Evolutionary conservation across 495 filamentous ascomycete species (phyloP).

Genomic region (Penicillium lividum): DNA sequence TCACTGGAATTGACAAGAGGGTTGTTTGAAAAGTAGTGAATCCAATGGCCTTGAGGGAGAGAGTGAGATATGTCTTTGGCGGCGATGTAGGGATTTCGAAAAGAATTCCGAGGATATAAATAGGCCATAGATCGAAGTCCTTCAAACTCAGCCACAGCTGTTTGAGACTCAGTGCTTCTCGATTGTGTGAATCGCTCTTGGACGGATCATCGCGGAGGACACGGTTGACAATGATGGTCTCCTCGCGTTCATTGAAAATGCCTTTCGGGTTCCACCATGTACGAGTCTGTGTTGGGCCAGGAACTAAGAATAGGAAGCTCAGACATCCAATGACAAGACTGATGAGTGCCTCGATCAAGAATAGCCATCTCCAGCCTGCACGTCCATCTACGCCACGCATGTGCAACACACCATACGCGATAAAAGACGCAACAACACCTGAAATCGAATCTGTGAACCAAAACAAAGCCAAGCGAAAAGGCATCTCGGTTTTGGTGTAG

Average conservation of each 20-base stretch:
- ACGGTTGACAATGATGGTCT: slow-evolving; percentile 70
- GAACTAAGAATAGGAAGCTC: slow-evolving; percentile 54
- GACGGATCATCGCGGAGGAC: slow-evolving; percentile 67
- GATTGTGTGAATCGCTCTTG: slow-evolving; percentile 53
- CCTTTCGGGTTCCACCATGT: slow-evolving; percentile 66
- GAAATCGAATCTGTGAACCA: slow-evolving; percentile 62
- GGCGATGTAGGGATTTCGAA: slow-evolving; percentile 53
- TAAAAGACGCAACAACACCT: slow-evolving; percentile 41
- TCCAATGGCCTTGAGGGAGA: slow-evolving; percentile 57
- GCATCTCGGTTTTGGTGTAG: slow-evolving; percentile 62
- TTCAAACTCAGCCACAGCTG: slow-evolving; percentile 47
- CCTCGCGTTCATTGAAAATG: slow-evolving; percentile 65
- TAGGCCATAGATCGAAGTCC: slow-evolving; percentile 45
- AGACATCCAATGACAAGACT: slow-evolving; percentile 53
- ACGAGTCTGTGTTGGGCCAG: slow-evolving; percentile 53
- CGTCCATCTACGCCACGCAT: slow-evolving; percentile 37
- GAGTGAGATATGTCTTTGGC: slow-evolving; percentile 58
- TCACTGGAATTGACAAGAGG: slow-evolving; percentile 61
- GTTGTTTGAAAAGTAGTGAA: slow-evolving; percentile 68
- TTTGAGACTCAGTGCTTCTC: slow-evolving; percentile 44
- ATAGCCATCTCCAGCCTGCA: slow-evolving; percentile 46
- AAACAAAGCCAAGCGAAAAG: slow-evolving; percentile 59
- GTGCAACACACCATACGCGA: slow-evolving; percentile 51
- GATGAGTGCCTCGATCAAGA: slow-evolving; percentile 54
- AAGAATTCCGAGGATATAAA: slow-evolving; percentile 55